A percentile compares a stretch with the other conserved stretches of the same genome.
These are phyloP conservation scores for Prunus mume DNA, from an alignment of 306 rosid species.

Conservation along the genomic window DNA sequence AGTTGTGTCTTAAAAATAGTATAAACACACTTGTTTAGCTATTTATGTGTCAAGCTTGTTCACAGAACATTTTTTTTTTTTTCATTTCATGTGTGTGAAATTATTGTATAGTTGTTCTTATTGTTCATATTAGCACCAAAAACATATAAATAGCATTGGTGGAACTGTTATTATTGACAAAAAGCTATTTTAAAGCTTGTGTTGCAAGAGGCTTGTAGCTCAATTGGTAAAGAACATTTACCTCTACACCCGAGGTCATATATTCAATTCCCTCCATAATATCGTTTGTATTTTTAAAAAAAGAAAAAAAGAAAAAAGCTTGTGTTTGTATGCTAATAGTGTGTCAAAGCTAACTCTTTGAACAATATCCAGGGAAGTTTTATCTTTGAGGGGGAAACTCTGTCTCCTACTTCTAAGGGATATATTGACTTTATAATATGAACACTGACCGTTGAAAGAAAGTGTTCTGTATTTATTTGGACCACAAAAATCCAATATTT, in stretches of 20 bases:
- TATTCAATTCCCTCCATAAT: no score
- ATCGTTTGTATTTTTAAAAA: no score
- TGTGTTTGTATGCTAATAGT: no score
- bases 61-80: neutral
- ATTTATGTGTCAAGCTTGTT: neutral
- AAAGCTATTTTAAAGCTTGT: no score
- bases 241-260: fast-evolving
- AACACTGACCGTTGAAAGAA: neutral
- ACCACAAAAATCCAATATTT: neutral
- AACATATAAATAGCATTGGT: neutral
- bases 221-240: neutral
- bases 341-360: no score
- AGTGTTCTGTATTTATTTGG: neutral
- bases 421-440: neutral
- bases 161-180: no score
- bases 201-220: neutral
- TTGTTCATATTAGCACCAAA: neutral
- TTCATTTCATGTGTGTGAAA: neutral
- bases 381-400: no score
- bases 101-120: neutral
- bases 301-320: no score
- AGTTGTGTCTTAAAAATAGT: neutral
- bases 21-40: neutral
- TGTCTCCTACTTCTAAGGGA: no score
- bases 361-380: no score